Evolutionary conservation across 2,329 filamentous ascomycete species (phyloP).

Genomic region (Ciborinia camelliae): DNA sequence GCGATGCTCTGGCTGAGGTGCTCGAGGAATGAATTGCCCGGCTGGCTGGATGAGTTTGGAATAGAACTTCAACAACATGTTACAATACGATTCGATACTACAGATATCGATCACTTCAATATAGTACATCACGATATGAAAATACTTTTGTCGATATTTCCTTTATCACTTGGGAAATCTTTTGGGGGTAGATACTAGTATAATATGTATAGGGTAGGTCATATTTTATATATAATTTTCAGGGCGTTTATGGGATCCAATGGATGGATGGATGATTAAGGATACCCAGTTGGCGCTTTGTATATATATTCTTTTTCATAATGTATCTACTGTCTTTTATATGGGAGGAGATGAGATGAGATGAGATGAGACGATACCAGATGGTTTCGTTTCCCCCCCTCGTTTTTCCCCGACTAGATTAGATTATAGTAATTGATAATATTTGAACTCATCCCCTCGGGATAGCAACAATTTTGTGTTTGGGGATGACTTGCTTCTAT

Average conservation of each 20-base stretch:
- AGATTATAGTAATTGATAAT: too few relatives aligned
- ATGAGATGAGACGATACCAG: neutral
- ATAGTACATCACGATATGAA: neutral
- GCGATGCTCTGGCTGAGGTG: constrained; percentile 35
- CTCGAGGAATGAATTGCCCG: constrained; percentile 22
- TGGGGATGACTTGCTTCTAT: too few relatives aligned
- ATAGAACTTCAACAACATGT: neutral
- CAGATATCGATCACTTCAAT: neutral
- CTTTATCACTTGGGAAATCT: neutral
- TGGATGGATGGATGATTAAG: neutral
- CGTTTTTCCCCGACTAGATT: too few relatives aligned
- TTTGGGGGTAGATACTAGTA: neutral
- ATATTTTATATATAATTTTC: neutral
- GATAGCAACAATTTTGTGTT: too few relatives aligned
- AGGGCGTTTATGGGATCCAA: neutral
- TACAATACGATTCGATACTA: neutral
- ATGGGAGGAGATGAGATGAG: neutral
- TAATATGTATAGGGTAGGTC: too few relatives aligned
- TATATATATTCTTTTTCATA: neutral
- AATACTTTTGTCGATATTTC: neutral
- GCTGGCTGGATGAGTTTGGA: too few relatives aligned
- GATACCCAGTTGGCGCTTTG: constrained; percentile 10
- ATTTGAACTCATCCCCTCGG: too few relatives aligned
- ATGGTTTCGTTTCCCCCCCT: too few relatives aligned
- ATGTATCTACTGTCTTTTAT: neutral